phyloP scores from a whole-genome alignment of 2,329 filamentous ascomycete genomes.

The Neurospora sp. region DNA sequence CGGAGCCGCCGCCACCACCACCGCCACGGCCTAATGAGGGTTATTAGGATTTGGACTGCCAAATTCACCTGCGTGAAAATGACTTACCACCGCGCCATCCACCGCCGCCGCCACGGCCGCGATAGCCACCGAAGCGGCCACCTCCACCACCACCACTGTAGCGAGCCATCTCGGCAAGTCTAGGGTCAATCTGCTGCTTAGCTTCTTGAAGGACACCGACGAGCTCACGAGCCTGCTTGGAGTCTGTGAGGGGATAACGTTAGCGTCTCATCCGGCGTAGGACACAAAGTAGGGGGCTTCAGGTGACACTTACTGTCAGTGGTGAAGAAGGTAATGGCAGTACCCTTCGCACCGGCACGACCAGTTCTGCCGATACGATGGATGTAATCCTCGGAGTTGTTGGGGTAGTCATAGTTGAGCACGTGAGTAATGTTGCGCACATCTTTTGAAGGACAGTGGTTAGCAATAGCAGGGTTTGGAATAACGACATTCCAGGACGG shows the following conservation, averaged over 20 bases:
- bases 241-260: conserved; percentile 48
- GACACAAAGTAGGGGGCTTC: not conserved
- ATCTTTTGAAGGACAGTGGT: conserved; percentile 74
- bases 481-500: conserved; percentile 55
- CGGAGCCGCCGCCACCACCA: conserved; percentile 6
- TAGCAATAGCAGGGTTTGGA: conserved; percentile 56
- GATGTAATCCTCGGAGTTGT: conserved; percentile 98
- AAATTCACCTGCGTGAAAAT: conserved; percentile 24
- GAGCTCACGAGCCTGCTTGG: conserved; percentile 94
- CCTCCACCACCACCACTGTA: conserved; percentile 78
- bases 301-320: conserved; percentile 77
- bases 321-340: conserved; percentile 96
- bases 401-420: conserved; percentile 99
- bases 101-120: conserved; percentile 42
- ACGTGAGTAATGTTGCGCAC: conserved; percentile 99
- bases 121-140: conserved; percentile 63
- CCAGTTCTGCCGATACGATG: conserved; percentile 95
- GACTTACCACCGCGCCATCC: conserved; percentile 38
- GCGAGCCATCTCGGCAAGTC: conserved; percentile 90
- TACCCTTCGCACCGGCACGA: conserved; percentile 87
- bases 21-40: conserved; percentile 27
- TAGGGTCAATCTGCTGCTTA: conserved; percentile 96
- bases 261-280: not conserved
- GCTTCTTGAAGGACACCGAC: conserved; percentile 87
- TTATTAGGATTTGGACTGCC: not conserved